Conservation (phyloP, 139 green algal species). For the Chlorella sp. region DNA sequence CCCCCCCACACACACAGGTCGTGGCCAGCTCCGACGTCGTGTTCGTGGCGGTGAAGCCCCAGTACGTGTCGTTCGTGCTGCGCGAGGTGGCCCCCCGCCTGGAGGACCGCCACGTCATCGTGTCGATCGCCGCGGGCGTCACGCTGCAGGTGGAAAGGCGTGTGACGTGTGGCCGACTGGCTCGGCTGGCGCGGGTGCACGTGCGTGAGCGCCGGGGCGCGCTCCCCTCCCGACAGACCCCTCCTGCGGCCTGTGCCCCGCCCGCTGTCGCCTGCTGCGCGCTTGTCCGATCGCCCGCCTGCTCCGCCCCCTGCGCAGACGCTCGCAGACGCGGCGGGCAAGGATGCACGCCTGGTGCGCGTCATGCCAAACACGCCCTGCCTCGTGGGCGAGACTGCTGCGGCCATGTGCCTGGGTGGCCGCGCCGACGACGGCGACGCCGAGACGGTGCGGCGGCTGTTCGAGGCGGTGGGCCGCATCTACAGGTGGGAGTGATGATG, state of each 20-base stretch:
- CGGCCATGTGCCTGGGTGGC: constrained; percentile 62
- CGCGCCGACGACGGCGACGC: constrained; percentile 57
- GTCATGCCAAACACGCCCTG: constrained; percentile 99
- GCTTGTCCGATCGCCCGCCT: background rate
- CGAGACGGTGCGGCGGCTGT: constrained; percentile 66
- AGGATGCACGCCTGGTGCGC: constrained; percentile 67
- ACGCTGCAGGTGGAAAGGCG: too few species aligned
- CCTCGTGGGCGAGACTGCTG: constrained; percentile 88
- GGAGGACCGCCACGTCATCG: constrained; percentile 62
- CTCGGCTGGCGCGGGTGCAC: too few species aligned
- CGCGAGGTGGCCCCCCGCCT: constrained; percentile 54
- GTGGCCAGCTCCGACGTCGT: constrained; percentile 77
- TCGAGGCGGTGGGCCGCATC: constrained; percentile 73
- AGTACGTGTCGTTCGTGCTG: constrained; percentile 80
- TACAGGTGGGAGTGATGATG: constrained; percentile 41
- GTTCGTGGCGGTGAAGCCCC: constrained; percentile 94
- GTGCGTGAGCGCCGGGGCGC: too few species aligned
- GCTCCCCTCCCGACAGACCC: too few species aligned
- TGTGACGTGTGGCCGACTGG: too few species aligned
- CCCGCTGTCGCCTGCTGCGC: too few species aligned
- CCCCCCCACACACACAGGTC: too few species aligned
- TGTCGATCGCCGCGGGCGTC: constrained; percentile 96
- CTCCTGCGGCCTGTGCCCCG: too few species aligned
- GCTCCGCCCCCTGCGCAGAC: constrained; percentile 21
- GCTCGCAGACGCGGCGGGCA: constrained; percentile 68